Evolutionary conservation across 805 yeast species (phyloP).

Genomic region (Candida coquimbonensis): DNA sequence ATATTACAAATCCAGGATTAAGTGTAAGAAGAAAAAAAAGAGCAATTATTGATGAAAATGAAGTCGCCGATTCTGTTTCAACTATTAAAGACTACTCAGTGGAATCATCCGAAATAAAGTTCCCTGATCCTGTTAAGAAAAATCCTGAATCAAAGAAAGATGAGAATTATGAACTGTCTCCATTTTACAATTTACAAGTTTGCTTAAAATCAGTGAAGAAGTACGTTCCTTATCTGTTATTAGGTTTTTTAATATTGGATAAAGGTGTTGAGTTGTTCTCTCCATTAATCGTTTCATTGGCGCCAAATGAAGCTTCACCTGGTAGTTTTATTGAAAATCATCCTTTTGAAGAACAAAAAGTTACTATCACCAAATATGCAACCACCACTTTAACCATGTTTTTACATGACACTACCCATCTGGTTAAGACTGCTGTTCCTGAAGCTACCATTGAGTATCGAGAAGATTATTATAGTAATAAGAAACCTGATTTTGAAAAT

Average conservation of each 20-base stretch:
- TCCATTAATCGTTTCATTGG: not conserved
- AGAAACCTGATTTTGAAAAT: not conserved
- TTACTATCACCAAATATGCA: slow-evolving; percentile 10
- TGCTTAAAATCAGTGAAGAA: slow-evolving; percentile 4
- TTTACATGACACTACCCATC: slow-evolving; percentile 7
- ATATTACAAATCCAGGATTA: not conserved
- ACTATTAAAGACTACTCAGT: slow-evolving; percentile 5
- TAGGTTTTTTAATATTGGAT: slow-evolving; percentile 16
- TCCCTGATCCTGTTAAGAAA: slow-evolving; percentile 10
- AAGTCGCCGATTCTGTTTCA: slow-evolving; percentile 4
- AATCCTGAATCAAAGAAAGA: not conserved
- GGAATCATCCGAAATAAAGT: slow-evolving; percentile 3
- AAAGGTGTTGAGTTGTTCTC: slow-evolving; percentile 13
- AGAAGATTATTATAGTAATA: not conserved
- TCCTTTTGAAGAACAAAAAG: too few relatives aligned
- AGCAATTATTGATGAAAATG: not conserved
- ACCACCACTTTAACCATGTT: slow-evolving; percentile 14
- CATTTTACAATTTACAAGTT: not conserved
- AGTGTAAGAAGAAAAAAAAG: not conserved
- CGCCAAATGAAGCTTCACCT: too few relatives aligned
- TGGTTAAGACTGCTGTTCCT: slow-evolving; percentile 8
- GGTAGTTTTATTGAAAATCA: too few relatives aligned
- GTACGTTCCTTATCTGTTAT: slow-evolving; percentile 9
- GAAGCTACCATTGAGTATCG: not conserved
- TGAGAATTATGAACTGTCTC: not conserved